Percentiles rank a stretch among this genome's conserved stretches.
Conservation (phyloP, 768 basidiomycete species). For the Tremella mesenterica region DNA sequence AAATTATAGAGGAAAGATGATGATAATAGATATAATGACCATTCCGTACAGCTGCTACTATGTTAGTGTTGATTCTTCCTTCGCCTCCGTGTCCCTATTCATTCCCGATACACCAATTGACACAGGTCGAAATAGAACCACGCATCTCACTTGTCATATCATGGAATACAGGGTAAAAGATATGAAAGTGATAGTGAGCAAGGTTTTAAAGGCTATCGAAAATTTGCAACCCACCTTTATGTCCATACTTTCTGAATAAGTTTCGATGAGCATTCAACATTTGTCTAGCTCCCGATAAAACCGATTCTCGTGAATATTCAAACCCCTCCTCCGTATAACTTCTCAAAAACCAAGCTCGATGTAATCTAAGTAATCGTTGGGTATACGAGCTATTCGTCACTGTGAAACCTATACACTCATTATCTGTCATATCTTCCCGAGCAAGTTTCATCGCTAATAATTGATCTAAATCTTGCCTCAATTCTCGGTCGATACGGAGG, state of each 20-base stretch:
- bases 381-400: slow-evolving; percentile 1
- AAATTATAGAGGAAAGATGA: slow-evolving; percentile 1
- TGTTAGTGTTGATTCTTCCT: background rate
- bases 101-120: no score
- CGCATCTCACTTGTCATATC: no score
- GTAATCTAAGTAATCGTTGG: slow-evolving; percentile 1
- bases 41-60: background rate
- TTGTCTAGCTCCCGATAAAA: background rate
- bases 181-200: no score
- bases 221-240: background rate
- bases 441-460: background rate
- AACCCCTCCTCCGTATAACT: background rate
- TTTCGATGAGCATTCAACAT: background rate
- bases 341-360: slow-evolving; percentile 1
- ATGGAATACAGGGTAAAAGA: no score
- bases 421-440: background rate
- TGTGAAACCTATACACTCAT: background rate
- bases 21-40: background rate
- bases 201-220: background rate
- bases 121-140: no score
- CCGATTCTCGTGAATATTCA: background rate
- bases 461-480: background rate
- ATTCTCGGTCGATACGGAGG: slow-evolving; percentile 1
- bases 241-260: background rate
- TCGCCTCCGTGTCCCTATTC: no score